Evolutionary conservation across 2,329 filamentous ascomycete species (phyloP), one percentile per base, ranked within the genome.

Genomic region (Gaeumannomyces tritici): DNA sequence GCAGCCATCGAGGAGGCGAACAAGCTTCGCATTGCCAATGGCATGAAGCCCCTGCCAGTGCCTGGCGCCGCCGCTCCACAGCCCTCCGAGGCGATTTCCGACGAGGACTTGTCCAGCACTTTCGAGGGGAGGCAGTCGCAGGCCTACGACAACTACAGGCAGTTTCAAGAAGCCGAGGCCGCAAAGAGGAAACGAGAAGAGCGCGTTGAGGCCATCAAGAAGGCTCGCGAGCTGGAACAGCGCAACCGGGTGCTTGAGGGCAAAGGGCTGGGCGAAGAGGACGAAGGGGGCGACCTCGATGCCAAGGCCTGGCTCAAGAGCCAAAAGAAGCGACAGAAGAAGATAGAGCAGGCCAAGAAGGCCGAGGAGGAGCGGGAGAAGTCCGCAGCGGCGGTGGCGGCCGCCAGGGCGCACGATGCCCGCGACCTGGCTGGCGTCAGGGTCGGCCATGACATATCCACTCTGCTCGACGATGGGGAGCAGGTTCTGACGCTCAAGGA

Each of bases 401-500:
- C 86, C 2, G 87, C 77, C 21, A 72, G 80, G 26, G 74, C 93
- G 69, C 96, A 97, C 73, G 93, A 90, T 0, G 85, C 91, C 4
- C 89, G 89, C 64, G 93, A 98, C 71, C 80, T 98, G 59, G 89
- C 91, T 0, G 95, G 93, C 51, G 87, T 99, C 69, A 95, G 91
- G 72, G 93, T 99, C 61, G 93, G 88, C 5, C 95, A 99, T 73
- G 91, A 96, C 72, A 76, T 93, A 63, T 85, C 84, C 5, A 84
- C 90, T 27, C 93, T 99, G 65, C 86, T 90, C 28, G 91, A 91
- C 61, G 89, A 85, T 24, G 87, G 90, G 64, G 93, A 96, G 64
- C 92, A 98, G 71, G 86, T 99, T 35, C 79, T 99, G 61, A 97
- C 93, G 0, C 82, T 99, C n/a, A 97, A 96, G 71, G 95, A 99